phyloP scores from a whole-genome alignment of 768 basidiomycete species.

The Chalciporus pseudorubinellus region DNA sequence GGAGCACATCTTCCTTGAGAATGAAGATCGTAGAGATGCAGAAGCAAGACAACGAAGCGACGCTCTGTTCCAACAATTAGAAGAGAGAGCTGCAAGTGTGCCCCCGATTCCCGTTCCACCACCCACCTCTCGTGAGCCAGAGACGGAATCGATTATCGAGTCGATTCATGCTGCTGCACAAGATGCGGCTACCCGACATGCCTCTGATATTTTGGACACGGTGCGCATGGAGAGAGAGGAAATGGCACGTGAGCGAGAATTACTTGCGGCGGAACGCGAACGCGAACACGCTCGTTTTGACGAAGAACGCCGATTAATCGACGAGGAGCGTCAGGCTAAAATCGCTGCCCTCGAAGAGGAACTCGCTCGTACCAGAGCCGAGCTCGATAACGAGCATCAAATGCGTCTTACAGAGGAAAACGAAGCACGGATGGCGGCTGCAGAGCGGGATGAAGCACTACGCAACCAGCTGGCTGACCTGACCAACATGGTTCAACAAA shows the following conservation, averaged over 20 bases:
- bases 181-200: constrained; percentile 56
- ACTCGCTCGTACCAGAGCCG: constrained; percentile 50
- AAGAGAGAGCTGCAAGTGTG: constrained; percentile 26
- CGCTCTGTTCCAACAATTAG: constrained; percentile 23
- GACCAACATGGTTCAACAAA: constrained; percentile 69
- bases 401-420: constrained; percentile 56
- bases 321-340: constrained; percentile 53
- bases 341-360: constrained; percentile 64
- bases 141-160: constrained; percentile 35
- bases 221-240: constrained; percentile 61
- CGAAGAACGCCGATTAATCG: constrained; percentile 44
- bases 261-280: constrained; percentile 52
- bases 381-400: constrained; percentile 63
- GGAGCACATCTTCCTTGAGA: constrained; percentile 55
- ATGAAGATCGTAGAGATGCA: constrained; percentile 54
- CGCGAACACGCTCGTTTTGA: constrained; percentile 47
- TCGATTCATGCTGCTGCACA: constrained; percentile 43
- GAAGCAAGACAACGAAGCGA: constrained; percentile 46
- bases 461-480: constrained; percentile 66
- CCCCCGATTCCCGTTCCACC: constrained; percentile 24
- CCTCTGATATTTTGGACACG: constrained; percentile 56
- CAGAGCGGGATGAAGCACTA: constrained; percentile 60
- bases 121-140: constrained; percentile 13
- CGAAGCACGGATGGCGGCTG: constrained; percentile 59
- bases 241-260: constrained; percentile 52